phyloP scores from a whole-genome alignment of 106 monocot genomes.

The Cymbidium sinense region DNA sequence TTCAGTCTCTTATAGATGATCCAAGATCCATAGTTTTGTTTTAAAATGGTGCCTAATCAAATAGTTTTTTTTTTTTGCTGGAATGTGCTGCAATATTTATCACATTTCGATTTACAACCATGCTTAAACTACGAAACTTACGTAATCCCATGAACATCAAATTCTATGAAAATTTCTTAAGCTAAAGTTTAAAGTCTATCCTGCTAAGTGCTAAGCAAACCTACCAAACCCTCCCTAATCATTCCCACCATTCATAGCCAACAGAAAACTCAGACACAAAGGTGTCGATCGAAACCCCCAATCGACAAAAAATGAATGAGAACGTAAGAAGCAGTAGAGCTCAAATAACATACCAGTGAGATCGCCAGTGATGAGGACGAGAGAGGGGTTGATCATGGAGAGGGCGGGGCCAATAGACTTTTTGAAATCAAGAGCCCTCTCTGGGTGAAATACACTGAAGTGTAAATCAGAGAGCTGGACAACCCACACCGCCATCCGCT shows the following conservation, averaged over 20 bases:
- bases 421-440: conserved; percentile 69
- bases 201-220: not conserved
- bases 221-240: not conserved
- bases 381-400: conserved; percentile 73
- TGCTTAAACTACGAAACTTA: not conserved
- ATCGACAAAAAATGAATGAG: not conserved
- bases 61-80: too few species aligned
- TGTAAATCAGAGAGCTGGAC: conserved; percentile 98
- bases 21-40: too few species aligned
- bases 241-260: not conserved
- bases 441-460: conserved; percentile 86
- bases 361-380: conserved; percentile 96
- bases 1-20: too few species aligned
- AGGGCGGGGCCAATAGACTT: conserved; percentile 64
- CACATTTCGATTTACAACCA: not conserved
- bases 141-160: not conserved
- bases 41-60: too few species aligned
- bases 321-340: not conserved
- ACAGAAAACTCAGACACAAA: not conserved
- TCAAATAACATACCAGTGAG: conserved; percentile 58
- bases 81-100: too few species aligned
- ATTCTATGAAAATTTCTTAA: not conserved
- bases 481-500: conserved; percentile 60
- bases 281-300: not conserved
- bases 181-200: not conserved